Percentiles rank a stretch among this genome's conserved stretches.
phyloP scores from a whole-genome alignment of 2,329 filamentous ascomycete genomes.

The Colletotrichum tabaci region DNA sequence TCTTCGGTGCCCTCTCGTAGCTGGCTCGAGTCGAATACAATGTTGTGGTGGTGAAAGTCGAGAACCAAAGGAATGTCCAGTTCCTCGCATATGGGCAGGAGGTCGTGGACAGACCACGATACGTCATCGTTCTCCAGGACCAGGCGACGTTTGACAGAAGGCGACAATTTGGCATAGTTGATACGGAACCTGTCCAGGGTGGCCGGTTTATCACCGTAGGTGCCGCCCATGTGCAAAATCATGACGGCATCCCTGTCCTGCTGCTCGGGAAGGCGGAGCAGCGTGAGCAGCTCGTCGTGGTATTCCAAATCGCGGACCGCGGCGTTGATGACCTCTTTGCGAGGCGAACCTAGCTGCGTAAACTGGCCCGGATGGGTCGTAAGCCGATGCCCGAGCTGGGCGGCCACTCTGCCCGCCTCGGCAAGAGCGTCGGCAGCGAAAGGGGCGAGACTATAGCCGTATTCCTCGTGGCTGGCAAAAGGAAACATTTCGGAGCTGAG shows the following conservation, averaged over 20 bases:
- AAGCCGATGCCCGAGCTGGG: slow-evolving; percentile 84
- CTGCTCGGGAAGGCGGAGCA: slow-evolving; percentile 84
- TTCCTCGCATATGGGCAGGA: slow-evolving; percentile 91
- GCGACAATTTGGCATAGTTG: slow-evolving; percentile 78
- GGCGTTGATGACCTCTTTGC: slow-evolving; percentile 81
- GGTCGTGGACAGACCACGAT: slow-evolving; percentile 90
- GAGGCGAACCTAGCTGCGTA: slow-evolving; percentile 90
- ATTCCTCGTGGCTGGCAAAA: slow-evolving; percentile 89
- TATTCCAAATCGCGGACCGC: slow-evolving; percentile 88
- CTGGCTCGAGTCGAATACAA: slow-evolving; percentile 81
- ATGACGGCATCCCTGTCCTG: slow-evolving; percentile 89
- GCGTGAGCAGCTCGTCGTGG: slow-evolving; percentile 85
- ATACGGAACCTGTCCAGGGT: slow-evolving; percentile 84
- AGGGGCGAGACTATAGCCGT: slow-evolving; percentile 87
- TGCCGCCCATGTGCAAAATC: slow-evolving; percentile 94
- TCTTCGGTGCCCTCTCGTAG: slow-evolving; percentile 89
- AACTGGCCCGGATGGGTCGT: slow-evolving; percentile 95
- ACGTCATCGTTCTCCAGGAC: slow-evolving; percentile 97
- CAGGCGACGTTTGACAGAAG: slow-evolving; percentile 82
- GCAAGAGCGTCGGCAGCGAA: slow-evolving; percentile 86
- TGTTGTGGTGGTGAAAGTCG: slow-evolving; percentile 97
- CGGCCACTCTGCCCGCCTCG: slow-evolving; percentile 83
- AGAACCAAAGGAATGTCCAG: slow-evolving; percentile 94
- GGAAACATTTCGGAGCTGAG: slow-evolving; percentile 98
- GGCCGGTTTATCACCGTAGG: slow-evolving; percentile 87